Conservation (phyloP, 2,329 filamentous ascomycete genomes). For the Plenodomus lindquistii region DNA sequence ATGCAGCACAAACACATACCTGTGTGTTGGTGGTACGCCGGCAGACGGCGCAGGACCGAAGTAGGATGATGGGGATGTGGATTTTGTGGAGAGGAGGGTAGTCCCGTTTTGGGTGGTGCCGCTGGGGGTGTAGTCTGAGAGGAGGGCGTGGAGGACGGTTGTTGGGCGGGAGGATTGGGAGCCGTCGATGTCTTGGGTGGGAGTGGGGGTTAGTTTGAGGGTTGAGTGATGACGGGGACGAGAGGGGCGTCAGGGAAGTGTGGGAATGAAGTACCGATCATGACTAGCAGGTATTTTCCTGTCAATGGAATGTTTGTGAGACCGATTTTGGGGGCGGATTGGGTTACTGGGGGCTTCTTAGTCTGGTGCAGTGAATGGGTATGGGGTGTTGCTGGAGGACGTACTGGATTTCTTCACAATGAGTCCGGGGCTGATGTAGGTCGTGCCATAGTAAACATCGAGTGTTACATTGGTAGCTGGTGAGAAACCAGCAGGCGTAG, state of each 20-base stretch:
- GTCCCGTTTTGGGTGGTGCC: slow-evolving; percentile 28
- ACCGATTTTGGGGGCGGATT: slow-evolving; percentile 28
- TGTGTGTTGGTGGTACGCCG: slow-evolving; percentile 33
- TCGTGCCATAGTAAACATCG: slow-evolving; percentile 37
- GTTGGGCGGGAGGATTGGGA: slow-evolving; percentile 12
- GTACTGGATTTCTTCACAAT: slow-evolving; percentile 34
- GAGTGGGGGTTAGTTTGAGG: neutral
- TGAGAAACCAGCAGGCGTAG: slow-evolving; percentile 29
- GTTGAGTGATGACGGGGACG: slow-evolving; percentile 5
- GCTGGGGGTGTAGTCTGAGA: slow-evolving; percentile 30
- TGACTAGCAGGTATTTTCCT: slow-evolving; percentile 34
- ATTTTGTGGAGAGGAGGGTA: slow-evolving; percentile 27
- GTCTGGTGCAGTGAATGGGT: too few relatives aligned
- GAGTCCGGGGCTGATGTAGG: slow-evolving; percentile 32
- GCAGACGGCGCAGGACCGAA: slow-evolving; percentile 37
- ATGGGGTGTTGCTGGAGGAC: neutral
- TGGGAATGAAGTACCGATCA: slow-evolving; percentile 26
- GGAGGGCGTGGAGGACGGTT: slow-evolving; percentile 36
- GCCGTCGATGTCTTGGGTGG: slow-evolving; percentile 10
- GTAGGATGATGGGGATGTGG: slow-evolving; percentile 34
- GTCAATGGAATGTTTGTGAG: slow-evolving; percentile 24
- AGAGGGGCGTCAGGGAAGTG: slow-evolving; percentile 3
- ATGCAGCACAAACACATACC: slow-evolving; percentile 38
- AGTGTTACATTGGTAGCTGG: slow-evolving; percentile 26
- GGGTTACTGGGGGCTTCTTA: slow-evolving; percentile 9